A percentile compares a stretch with the other conserved stretches of the same genome.
Evolutionary conservation across 139 green algal species (phyloP).

Genomic region (Raphidocelis subcapitata): DNA sequence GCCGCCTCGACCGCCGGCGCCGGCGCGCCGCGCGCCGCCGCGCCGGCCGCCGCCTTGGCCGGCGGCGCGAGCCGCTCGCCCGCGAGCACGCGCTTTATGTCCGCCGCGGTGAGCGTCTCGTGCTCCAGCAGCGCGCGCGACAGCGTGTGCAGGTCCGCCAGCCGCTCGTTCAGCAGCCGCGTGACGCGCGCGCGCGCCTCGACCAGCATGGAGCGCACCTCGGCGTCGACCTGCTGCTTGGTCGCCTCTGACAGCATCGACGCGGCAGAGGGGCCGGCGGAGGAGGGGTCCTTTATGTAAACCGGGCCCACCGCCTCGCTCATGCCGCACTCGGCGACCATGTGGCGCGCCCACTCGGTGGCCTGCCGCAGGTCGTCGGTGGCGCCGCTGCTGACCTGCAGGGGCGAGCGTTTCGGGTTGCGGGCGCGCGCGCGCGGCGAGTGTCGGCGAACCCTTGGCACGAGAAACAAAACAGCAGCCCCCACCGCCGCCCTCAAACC

Average conservation of each 20-base stretch:
- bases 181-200: constrained; percentile 64
- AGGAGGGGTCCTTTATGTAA: constrained; percentile 44
- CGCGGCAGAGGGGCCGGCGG: too few relatives aligned
- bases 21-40: background rate
- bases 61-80: background rate
- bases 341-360: constrained; percentile 78
- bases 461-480: too few relatives aligned
- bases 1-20: background rate
- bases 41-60: background rate
- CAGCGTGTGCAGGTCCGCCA: constrained; percentile 82
- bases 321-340: constrained; percentile 90
- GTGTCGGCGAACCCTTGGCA: too few relatives aligned
- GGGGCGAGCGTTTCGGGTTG: too few relatives aligned
- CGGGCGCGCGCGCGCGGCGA: too few relatives aligned
- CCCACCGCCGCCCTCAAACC: too few relatives aligned
- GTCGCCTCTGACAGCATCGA: constrained; percentile 41
- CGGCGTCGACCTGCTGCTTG: constrained; percentile 45
- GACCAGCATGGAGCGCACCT: constrained; percentile 72
- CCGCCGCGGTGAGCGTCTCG: constrained; percentile 77
- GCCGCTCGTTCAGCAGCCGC: constrained; percentile 66
- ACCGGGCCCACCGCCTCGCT: constrained; percentile 73
- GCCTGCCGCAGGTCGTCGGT: constrained; percentile 83
- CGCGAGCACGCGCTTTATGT: constrained; percentile 42
- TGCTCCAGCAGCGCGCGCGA: constrained; percentile 78
- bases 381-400: constrained; percentile 58